Evolutionary conservation across 2,329 filamentous ascomycete species (phyloP).

Genomic region (Pyricularia sp.): DNA sequence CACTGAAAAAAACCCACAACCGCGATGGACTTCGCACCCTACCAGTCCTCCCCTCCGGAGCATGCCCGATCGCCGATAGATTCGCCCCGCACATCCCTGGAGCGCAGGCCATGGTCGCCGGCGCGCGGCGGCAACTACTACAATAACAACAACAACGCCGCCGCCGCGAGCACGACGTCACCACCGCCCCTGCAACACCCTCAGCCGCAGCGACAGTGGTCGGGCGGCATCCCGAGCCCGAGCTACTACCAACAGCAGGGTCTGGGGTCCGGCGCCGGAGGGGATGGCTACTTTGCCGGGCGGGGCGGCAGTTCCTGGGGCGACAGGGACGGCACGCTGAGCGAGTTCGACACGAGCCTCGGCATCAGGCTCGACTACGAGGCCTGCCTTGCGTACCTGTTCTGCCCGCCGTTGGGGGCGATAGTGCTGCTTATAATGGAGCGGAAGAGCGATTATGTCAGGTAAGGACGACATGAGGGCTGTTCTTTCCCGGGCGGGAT

Average conservation of each 20-base stretch:
- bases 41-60: conserved; percentile 88
- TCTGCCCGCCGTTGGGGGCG: conserved; percentile 75
- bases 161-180: conserved; percentile 18
- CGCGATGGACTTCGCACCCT: conserved; percentile 88
- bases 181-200: conserved; percentile 40
- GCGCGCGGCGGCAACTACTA: conserved; percentile 30
- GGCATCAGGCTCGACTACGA: conserved; percentile 83
- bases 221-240: conserved; percentile 27
- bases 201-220: conserved; percentile 49
- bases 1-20: no score
- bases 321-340: conserved; percentile 47
- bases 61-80: conserved; percentile 66
- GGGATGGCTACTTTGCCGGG: conserved; percentile 10
- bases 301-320: conserved; percentile 22
- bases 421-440: conserved; percentile 79
- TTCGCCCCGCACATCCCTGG: conserved; percentile 50
- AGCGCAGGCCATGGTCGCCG: conserved; percentile 47
- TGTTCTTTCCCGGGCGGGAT: background rate
- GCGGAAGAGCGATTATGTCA: conserved; percentile 93
- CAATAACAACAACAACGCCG: conserved; percentile 24
- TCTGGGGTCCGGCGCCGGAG: conserved; percentile 7
- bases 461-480: conserved; percentile 39
- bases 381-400: conserved; percentile 80
- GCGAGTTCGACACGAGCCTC: conserved; percentile 85
- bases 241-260: conserved; percentile 18